Conservation (phyloP, 129 eudicot species). For the Apium graveolens region DNA sequence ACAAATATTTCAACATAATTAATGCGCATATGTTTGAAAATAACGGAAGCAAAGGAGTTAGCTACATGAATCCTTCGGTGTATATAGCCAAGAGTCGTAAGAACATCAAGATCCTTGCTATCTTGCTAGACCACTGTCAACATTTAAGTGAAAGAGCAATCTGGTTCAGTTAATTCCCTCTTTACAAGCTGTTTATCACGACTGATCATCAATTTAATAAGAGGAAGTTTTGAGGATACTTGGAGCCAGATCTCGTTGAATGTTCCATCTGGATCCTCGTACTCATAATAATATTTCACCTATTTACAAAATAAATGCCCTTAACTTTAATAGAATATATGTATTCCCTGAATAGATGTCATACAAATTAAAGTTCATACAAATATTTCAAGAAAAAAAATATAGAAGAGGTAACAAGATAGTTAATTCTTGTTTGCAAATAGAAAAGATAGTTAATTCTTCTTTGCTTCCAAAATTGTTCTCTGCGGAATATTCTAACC, state of each 20-base stretch:
- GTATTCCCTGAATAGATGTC: not conserved
- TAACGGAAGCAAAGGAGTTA: no score
- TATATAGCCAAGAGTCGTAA: no score
- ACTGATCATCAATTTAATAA: constrained; percentile 72
- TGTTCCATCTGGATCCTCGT: constrained; percentile 83
- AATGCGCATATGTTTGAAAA: no score
- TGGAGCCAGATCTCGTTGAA: constrained; percentile 92
- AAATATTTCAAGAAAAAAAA: not conserved
- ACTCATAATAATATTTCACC: constrained; percentile 84
- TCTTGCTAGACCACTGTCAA: no score
- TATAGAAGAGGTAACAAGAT: not conserved
- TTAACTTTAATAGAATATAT: not conserved
- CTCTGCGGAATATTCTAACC: constrained; percentile 35
- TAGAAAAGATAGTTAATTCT: no score
- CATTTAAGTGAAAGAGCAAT: no score
- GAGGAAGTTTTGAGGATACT: constrained; percentile 69
- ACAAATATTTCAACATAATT: no score
- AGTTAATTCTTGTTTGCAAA: not conserved
- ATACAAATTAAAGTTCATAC: not conserved
- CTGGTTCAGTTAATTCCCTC: constrained; percentile 57
- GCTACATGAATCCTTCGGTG: no score
- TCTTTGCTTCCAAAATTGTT: constrained; percentile 88
- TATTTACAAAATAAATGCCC: constrained; percentile 20
- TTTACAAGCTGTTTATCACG: constrained; percentile 74
- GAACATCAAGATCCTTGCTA: no score